Evolutionary conservation across 2,329 filamentous ascomycete species (phyloP).

Genomic region (Fusarium sp.): DNA sequence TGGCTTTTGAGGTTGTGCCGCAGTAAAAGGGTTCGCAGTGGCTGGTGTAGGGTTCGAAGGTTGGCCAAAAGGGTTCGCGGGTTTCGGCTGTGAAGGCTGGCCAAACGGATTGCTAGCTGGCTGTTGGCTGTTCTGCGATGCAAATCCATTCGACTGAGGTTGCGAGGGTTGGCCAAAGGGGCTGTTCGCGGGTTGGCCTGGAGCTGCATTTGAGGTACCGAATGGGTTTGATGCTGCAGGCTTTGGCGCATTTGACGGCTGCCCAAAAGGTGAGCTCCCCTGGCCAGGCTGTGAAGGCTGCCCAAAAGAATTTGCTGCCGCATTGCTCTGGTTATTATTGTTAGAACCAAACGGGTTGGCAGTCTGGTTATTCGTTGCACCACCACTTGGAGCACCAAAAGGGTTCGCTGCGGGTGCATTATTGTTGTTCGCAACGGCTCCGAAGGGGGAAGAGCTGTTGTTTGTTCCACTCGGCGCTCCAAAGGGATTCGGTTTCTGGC

Average conservation of each 20-base stretch:
- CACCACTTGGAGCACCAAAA: constrained; percentile 45
- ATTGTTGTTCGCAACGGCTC: constrained; percentile 38
- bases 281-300: constrained; percentile 39
- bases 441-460: constrained; percentile 48
- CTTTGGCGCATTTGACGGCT: constrained; percentile 21
- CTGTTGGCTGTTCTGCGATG: constrained; percentile 42
- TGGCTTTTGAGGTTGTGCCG: constrained; percentile 21
- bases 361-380: constrained; percentile 29
- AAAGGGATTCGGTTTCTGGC: constrained; percentile 57
- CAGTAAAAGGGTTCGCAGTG: constrained; percentile 47
- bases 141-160: constrained; percentile 42
- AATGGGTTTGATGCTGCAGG: constrained; percentile 49
- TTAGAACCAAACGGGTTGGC: constrained; percentile 41
- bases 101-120: constrained; percentile 45
- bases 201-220: constrained; percentile 35
- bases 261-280: constrained; percentile 41
- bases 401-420: constrained; percentile 47
- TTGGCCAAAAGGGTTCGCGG: constrained; percentile 47
- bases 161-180: constrained; percentile 49
- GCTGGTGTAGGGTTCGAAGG: constrained; percentile 35
- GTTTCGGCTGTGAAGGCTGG: constrained; percentile 38
- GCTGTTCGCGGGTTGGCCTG: constrained; percentile 39
- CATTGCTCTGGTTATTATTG: constrained; percentile 36
- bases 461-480: constrained; percentile 43
- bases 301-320: constrained; percentile 47